Evolutionary conservation across 2,329 filamentous ascomycete genomes (phyloP).

Genomic region (Talaromyces sp.): DNA sequence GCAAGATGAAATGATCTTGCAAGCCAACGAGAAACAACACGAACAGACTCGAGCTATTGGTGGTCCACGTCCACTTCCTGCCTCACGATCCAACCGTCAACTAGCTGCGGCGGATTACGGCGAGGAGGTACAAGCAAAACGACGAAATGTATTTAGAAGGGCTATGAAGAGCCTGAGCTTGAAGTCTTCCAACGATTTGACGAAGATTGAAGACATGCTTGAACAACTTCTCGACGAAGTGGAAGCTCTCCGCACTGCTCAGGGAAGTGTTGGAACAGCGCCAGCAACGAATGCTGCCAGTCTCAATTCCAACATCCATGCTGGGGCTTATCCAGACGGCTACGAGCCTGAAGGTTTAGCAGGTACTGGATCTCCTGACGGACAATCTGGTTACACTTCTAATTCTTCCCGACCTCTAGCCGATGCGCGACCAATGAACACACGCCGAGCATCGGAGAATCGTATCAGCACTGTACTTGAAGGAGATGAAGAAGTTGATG

Average conservation of each 20-base stretch:
- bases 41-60: constrained; percentile 81
- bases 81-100: constrained; percentile 58
- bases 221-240: constrained; percentile 90
- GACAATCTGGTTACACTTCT: constrained; percentile 74
- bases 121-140: constrained; percentile 68
- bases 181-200: constrained; percentile 83
- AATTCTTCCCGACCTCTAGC: constrained; percentile 46
- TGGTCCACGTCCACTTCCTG: constrained; percentile 80
- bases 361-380: constrained; percentile 70
- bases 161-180: constrained; percentile 87
- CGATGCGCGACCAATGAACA: constrained; percentile 47
- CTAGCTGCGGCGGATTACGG: constrained; percentile 50
- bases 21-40: constrained; percentile 81
- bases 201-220: constrained; percentile 86
- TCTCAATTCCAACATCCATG: constrained; percentile 63
- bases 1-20: constrained; percentile 85
- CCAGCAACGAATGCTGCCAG: constrained; percentile 45
- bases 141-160: constrained; percentile 88
- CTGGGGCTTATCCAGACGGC: constrained; percentile 65
- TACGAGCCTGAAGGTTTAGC: constrained; percentile 83
- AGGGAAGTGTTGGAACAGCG: constrained; percentile 34
- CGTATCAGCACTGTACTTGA: constrained; percentile 89
- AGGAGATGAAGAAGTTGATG: constrained; percentile 68
- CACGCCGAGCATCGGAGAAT: constrained; percentile 63
- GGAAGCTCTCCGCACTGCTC: constrained; percentile 69